A percentile compares a stretch with the other conserved stretches of the same genome.
Evolutionary conservation across 345 rosid species (phyloP).

Genomic region (Moricandia moricandioides): DNA sequence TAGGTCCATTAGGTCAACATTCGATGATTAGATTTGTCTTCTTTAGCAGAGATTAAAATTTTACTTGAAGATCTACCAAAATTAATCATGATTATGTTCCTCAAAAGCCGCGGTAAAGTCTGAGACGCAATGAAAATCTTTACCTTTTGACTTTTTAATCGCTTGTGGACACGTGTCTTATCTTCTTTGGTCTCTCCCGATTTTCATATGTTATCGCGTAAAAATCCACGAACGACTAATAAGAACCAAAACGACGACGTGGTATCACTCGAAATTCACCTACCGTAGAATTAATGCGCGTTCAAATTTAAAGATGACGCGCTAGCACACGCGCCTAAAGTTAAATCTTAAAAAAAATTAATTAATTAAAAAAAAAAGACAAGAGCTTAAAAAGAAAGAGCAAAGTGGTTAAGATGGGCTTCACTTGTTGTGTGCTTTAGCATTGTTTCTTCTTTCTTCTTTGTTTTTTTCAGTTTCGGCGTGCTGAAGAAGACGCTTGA

Average conservation of each 20-base stretch:
- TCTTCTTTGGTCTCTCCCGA: neutral
- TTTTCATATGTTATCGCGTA: slow-evolving; percentile 19
- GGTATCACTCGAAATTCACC: neutral
- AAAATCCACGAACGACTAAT: slow-evolving; percentile 7
- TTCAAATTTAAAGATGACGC: neutral
- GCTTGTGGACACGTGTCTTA: neutral
- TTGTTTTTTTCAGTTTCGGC: slow-evolving; percentile 22
- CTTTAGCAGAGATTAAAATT: neutral
- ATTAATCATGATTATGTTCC: slow-evolving; percentile 37
- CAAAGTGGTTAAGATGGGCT: slow-evolving; percentile 36
- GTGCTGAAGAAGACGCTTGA: slow-evolving; percentile 31
- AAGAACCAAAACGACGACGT: neutral
- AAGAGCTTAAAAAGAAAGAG: slow-evolving; percentile 24
- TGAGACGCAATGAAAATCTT: slow-evolving; percentile 7
- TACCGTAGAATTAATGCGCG: slow-evolving; percentile 30
- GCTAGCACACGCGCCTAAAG: slow-evolving; percentile 32
- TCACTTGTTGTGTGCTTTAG: slow-evolving; percentile 36
- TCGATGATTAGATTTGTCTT: slow-evolving; percentile 31
- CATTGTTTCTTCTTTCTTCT: neutral
- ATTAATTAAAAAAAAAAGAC: slow-evolving; percentile 7
- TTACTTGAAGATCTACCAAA: slow-evolving; percentile 5
- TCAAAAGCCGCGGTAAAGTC: slow-evolving; percentile 31
- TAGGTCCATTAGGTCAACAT: slow-evolving; percentile 27
- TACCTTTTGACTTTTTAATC: slow-evolving; percentile 11
- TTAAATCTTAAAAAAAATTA: neutral